phyloP scores from a whole-genome alignment of 345 rosid species.

The Murraya koenigii region DNA sequence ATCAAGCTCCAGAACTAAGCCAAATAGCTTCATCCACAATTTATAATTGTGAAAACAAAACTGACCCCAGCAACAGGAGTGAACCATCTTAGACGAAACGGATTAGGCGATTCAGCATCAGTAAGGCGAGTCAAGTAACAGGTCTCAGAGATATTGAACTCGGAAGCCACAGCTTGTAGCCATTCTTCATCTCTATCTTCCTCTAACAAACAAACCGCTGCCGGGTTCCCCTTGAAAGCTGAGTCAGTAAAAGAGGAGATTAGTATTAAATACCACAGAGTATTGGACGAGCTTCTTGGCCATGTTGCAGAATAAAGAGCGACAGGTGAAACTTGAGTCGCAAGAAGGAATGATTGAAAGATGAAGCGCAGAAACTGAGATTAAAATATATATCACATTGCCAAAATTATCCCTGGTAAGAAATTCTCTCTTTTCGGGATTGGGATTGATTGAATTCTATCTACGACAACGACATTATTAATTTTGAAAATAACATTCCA shows the following conservation, averaged over 20 bases:
- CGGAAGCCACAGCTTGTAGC: constrained; percentile 58
- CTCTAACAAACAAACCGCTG: constrained; percentile 72
- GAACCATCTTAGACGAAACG: constrained; percentile 71
- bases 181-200: constrained; percentile 64
- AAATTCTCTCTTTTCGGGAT: no score
- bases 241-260: constrained; percentile 34
- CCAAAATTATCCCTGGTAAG: no score
- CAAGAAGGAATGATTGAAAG: neutral
- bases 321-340: neutral
- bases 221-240: constrained; percentile 81
- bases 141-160: constrained; percentile 57
- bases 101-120: constrained; percentile 14
- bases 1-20: neutral
- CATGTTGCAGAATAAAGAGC: constrained; percentile 14
- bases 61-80: constrained; percentile 47
- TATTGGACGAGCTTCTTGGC: constrained; percentile 39
- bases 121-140: constrained; percentile 39
- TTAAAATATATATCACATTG: no score
- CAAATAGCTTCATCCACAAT: neutral
- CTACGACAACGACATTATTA: no score
- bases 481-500: no score
- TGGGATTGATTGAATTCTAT: no score
- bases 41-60: neutral
- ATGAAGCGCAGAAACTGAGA: neutral
- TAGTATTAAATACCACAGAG: constrained; percentile 27